These are phyloP conservation scores for Penicillium psychrofluorescens DNA, from an alignment of 495 filamentous ascomycete species.

Conservation along the genomic window DNA sequence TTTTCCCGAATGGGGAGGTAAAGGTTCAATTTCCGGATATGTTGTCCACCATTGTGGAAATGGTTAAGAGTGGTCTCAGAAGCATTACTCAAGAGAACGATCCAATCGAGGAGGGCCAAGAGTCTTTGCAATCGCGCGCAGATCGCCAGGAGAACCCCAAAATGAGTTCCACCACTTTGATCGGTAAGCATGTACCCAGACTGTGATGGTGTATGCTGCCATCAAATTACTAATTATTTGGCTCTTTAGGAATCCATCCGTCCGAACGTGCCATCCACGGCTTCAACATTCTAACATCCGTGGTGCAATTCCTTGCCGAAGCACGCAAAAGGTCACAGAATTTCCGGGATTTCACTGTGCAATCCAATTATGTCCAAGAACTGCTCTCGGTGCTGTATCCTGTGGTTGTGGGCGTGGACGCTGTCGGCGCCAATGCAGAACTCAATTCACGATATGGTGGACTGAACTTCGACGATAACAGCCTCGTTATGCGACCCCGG, in stretches of 20 bases:
- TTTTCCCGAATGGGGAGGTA: constrained; percentile 45
- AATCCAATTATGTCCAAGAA: constrained; percentile 70
- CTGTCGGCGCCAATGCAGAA: constrained; percentile 74
- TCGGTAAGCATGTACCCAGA: constrained; percentile 8
- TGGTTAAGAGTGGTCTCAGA: constrained; percentile 78
- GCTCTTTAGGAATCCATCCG: constrained; percentile 4
- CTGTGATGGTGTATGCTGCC: too few relatives aligned
- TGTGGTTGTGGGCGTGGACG: constrained; percentile 74
- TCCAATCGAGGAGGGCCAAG: not conserved
- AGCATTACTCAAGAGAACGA: constrained; percentile 25
- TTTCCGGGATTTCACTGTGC: constrained; percentile 74
- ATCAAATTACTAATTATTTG: not conserved
- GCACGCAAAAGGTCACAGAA: constrained; percentile 62
- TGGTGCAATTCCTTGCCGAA: constrained; percentile 72
- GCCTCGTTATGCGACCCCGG: constrained; percentile 71
- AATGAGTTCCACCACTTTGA: constrained; percentile 10
- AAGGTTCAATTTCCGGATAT: constrained; percentile 71
- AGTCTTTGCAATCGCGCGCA: not conserved
- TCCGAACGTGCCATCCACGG: constrained; percentile 11
- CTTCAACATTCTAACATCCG: constrained; percentile 52
- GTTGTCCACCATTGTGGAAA: constrained; percentile 71
- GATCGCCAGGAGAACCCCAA: constrained; percentile 3
- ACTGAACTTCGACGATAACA: constrained; percentile 77
- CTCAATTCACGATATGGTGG: constrained; percentile 69
- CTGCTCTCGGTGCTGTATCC: constrained; percentile 77